Evolutionary conservation across 2,329 filamentous ascomycete species (phyloP), one percentile per base, ranked within the genome.

Genomic region (Verticillium longisporum): DNA sequence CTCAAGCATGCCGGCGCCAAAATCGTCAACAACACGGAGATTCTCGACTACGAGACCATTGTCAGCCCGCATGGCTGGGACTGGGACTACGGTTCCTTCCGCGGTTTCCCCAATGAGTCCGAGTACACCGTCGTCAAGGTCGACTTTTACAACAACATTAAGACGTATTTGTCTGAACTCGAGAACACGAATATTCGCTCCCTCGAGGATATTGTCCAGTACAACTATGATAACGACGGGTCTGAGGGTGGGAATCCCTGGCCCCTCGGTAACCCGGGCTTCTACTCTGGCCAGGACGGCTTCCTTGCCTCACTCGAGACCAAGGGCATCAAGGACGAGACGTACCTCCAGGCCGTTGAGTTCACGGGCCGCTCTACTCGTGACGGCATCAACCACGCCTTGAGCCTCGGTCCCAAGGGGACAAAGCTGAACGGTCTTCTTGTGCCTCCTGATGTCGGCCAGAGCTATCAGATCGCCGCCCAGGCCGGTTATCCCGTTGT

Each of bases 401-500:
- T 92, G 6, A 72, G 68, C 6, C 72, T 77, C 26, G 75, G 75
- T 4, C 71, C 69, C 56, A 75, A 73, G 31, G 74, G 70, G 3
- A 66, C 62, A 7, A 62, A 73, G 21, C 75, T 92, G 1, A 80
- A 85, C 61, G 89, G 83, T 1, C 76, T 92, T 2, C 77, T 93
- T 1, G 86, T 90, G 0, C 89, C 89, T 5, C 79, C 88, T 0
- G 85, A 89, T 68, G 86, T 88, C 3, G 88, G 82, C 0, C 87
- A 90, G 70, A 83, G 83, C 4, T 85, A 85, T 64, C 85, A 90
- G 72, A 83, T 90, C 62, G 86, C 88, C 0, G 89, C 90, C 0
- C 88, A 92, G 73, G 90, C 89, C 5, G 88, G 89, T 0, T 92
- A 92, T 68, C 89, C 89, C 0, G 80, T 90, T 69, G 78, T 92